phyloP scores from a whole-genome alignment of 1,284 basidiomycete genomes.

The Microbotryum silenes-acaulis region DNA sequence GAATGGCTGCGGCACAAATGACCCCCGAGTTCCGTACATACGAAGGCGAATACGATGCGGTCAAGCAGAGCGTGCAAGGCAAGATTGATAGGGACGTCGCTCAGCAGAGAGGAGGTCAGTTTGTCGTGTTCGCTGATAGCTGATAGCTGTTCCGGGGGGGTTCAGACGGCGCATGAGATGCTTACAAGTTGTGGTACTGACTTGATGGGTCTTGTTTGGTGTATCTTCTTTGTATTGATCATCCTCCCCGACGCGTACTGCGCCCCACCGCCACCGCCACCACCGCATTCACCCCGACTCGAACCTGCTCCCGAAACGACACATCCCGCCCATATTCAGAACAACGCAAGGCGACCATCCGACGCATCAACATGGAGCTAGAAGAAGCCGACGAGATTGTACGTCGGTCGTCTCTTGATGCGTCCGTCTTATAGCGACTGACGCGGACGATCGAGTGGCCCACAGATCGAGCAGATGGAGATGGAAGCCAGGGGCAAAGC shows the following conservation, averaged over 20 bases:
- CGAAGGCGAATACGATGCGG: slow-evolving; percentile 12
- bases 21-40: slow-evolving; percentile 3
- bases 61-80: slow-evolving; percentile 2
- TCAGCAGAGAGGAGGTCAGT: slow-evolving; percentile 18
- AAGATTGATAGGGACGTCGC: slow-evolving; percentile 18
- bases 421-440: neutral
- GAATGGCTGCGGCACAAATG: too few relatives aligned
- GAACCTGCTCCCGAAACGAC: neutral
- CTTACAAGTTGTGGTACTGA: neutral
- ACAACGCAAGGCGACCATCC: slow-evolving; percentile 21
- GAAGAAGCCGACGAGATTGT: slow-evolving; percentile 32
- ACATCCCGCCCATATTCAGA: neutral
- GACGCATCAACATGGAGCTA: slow-evolving; percentile 20
- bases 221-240: neutral
- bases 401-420: neutral
- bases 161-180: neutral
- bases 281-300: neutral
- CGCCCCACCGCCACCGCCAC: neutral
- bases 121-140: too few relatives aligned
- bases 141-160: too few relatives aligned
- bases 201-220: neutral
- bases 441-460: neutral
- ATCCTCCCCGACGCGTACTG: neutral
- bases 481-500: slow-evolving; percentile 22
- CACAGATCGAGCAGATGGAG: slow-evolving; percentile 26